Percentiles rank a stretch among this genome's conserved stretches.
Evolutionary conservation across 2,329 filamentous ascomycete genomes (phyloP).

Genomic region (Balansia obtecta): DNA sequence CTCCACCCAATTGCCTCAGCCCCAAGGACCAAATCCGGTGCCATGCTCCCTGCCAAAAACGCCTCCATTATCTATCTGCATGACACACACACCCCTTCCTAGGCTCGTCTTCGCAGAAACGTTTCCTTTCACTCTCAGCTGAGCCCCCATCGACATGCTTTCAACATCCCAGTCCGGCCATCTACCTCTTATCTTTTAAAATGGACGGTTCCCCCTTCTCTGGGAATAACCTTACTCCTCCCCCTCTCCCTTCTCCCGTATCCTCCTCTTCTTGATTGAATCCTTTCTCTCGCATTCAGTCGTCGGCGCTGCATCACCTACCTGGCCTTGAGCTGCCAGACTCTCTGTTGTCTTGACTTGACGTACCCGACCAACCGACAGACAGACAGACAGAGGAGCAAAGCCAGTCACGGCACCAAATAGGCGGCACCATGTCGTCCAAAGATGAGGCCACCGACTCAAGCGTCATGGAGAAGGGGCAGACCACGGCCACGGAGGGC

Average conservation of each 20-base stretch:
- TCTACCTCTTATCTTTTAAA: not conserved
- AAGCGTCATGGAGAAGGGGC: slow-evolving; percentile 11
- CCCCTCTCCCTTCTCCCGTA: not conserved
- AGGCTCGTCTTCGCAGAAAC: not conserved
- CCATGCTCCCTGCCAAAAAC: not conserved
- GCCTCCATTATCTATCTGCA: not conserved
- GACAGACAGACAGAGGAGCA: not conserved
- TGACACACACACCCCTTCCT: not conserved
- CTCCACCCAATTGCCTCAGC: slow-evolving; percentile 2
- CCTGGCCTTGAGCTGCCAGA: not conserved
- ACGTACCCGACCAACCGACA: too few relatives aligned
- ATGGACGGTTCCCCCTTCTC: not conserved
- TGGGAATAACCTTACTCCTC: not conserved
- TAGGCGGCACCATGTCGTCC: slow-evolving; percentile 9
- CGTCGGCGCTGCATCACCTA: not conserved
- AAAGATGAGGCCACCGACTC: slow-evolving; percentile 9
- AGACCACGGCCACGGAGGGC: slow-evolving; percentile 7
- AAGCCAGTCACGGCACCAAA: not conserved
- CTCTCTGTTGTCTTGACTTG: not conserved
- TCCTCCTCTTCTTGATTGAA: not conserved
- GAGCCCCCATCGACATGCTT: slow-evolving; percentile 6
- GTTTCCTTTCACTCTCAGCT: slow-evolving; percentile 1
- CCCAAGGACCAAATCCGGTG: slow-evolving; percentile 1
- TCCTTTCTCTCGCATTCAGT: not conserved
- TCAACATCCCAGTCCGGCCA: slow-evolving; percentile 1